These are phyloP conservation scores for Tricholoma saponaceum DNA, from an alignment of 768 basidiomycete species.

Conservation along the genomic window DNA sequence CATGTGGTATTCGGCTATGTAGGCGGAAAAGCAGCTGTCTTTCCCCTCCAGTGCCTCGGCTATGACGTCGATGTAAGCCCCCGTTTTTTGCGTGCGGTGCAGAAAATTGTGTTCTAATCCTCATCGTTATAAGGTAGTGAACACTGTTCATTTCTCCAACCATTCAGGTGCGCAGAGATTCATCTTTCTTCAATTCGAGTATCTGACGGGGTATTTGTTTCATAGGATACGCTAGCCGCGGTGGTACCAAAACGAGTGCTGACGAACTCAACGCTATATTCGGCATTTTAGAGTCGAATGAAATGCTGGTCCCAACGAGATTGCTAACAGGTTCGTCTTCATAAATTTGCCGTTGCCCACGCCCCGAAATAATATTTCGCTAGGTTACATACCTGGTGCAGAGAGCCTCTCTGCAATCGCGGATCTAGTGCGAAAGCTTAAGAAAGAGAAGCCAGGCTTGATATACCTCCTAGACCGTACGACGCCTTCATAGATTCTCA, in stretches of 20 bases:
- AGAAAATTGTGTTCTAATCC: conserved; percentile 8
- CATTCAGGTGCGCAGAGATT: conserved; percentile 63
- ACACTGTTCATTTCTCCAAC: conserved; percentile 94
- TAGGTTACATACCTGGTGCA: conserved; percentile 87
- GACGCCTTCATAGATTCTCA: conserved; percentile 20
- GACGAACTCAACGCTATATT: conserved; percentile 78
- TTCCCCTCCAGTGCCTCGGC: conserved; percentile 80
- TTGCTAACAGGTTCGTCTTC: conserved; percentile 68
- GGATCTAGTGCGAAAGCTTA: conserved; percentile 58
- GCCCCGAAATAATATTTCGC: not conserved
- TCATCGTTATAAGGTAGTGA: conserved; percentile 57
- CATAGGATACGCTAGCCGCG: conserved; percentile 77
- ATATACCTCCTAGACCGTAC: conserved; percentile 91
- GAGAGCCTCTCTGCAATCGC: conserved; percentile 69
- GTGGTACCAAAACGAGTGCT: conserved; percentile 75
- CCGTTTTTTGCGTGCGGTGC: conserved; percentile 6
- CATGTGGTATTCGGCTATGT: conserved; percentile 95
- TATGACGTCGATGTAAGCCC: conserved; percentile 88
- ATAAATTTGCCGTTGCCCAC: not conserved
- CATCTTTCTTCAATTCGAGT: not conserved
- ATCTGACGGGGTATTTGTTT: not conserved
- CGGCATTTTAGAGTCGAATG: conserved; percentile 66
- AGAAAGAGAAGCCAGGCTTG: conserved; percentile 50
- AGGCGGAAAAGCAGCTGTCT: conserved; percentile 77
- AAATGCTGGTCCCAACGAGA: conserved; percentile 65